Evolutionary conservation across 345 rosid species (phyloP).

Genomic region (Physaria fendleri): DNA sequence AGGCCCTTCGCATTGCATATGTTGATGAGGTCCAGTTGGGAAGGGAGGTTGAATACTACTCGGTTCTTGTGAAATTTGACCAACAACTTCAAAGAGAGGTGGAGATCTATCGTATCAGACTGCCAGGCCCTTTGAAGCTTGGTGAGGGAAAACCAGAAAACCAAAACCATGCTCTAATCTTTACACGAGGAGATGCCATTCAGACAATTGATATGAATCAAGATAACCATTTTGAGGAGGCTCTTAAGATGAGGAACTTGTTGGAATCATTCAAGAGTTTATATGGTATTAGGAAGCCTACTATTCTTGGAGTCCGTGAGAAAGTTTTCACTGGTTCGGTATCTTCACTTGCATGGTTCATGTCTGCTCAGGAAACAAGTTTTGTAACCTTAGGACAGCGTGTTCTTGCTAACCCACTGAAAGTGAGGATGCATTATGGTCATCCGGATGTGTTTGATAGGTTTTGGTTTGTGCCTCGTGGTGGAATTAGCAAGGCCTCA

Average conservation of each 20-base stretch:
- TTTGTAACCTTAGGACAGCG: conserved; percentile 97
- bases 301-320: conserved; percentile 92
- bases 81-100: conserved; percentile 71
- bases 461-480: conserved; percentile 95
- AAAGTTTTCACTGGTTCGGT: conserved; percentile 96
- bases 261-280: conserved; percentile 72
- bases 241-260: conserved; percentile 90
- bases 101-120: conserved; percentile 83
- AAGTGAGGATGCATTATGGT: conserved; percentile 96
- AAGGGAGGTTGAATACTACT: conserved; percentile 65
- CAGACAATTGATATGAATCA: conserved; percentile 99
- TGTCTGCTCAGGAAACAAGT: conserved; percentile 87
- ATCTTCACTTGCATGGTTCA: conserved; percentile 89
- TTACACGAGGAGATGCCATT: conserved; percentile 95
- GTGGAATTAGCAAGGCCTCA: conserved; percentile 97
- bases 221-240: conserved; percentile 97
- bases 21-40: conserved; percentile 72
- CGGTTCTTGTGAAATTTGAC: conserved; percentile 94
- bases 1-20: conserved; percentile 93
- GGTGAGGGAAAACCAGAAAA: conserved; percentile 99
- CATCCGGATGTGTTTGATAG: conserved; percentile 98
- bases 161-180: conserved; percentile 94
- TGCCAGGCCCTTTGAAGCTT: conserved; percentile 94
- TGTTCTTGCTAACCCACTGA: conserved; percentile 91
- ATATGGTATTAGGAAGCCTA: conserved; percentile 74